phyloP scores from a whole-genome alignment of 179 eudicot species.

The Spergularia azorica region DNA sequence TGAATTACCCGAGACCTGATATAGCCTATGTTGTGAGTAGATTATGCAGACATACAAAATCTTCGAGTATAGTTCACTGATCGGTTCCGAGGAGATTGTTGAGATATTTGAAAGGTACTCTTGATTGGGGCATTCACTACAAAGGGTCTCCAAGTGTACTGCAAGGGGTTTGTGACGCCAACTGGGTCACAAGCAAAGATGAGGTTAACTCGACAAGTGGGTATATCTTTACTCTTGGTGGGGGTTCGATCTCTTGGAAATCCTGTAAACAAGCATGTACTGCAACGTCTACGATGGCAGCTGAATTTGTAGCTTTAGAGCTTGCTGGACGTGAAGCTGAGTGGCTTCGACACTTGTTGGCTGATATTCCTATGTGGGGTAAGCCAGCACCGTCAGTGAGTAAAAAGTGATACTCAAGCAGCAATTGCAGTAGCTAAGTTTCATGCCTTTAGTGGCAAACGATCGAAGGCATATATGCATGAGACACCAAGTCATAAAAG shows the following conservation, averaged over 20 bases:
- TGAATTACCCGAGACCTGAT: slow-evolving; percentile 25
- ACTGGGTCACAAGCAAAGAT: slow-evolving; percentile 26
- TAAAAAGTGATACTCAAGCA: background rate
- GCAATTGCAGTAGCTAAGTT: background rate
- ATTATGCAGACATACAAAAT: slow-evolving; percentile 25
- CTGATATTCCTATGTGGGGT: background rate
- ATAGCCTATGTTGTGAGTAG: slow-evolving; percentile 18
- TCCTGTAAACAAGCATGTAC: slow-evolving; percentile 14
- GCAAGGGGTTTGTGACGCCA: slow-evolving; percentile 31
- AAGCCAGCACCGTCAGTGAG: background rate
- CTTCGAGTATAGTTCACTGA: slow-evolving; percentile 4
- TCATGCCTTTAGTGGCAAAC: background rate
- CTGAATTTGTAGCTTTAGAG: too few relatives aligned
- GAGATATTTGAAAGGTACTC: background rate
- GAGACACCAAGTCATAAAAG: background rate
- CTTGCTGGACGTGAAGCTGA: background rate
- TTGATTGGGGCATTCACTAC: slow-evolving; percentile 15
- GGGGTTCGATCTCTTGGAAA: slow-evolving; percentile 20
- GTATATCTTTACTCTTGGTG: slow-evolving; percentile 19
- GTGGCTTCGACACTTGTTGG: background rate
- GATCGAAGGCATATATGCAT: background rate
- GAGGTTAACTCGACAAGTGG: slow-evolving; percentile 28
- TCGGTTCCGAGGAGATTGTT: slow-evolving; percentile 3
- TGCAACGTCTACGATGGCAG: too few relatives aligned
- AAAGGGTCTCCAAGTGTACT: slow-evolving; percentile 10